Evolutionary conservation across 495 filamentous ascomycete species (phyloP).

Genomic region (Cercophora samala): DNA sequence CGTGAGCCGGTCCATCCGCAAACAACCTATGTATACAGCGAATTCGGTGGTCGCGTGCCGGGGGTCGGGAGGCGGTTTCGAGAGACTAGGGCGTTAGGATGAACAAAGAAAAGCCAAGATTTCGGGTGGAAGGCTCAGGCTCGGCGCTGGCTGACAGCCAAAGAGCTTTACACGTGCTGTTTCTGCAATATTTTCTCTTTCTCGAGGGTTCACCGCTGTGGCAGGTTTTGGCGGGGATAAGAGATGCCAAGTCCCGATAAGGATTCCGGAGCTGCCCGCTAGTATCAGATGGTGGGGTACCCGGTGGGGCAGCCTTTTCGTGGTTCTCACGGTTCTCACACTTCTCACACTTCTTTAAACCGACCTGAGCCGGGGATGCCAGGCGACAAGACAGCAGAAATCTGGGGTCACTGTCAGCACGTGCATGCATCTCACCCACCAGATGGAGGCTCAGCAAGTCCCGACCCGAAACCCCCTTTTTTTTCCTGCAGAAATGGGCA

Average conservation of each 20-base stretch:
- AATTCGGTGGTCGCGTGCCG: not conserved
- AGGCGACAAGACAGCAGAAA: not conserved
- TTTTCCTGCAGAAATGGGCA: not conserved
- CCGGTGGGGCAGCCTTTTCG: too few relatives aligned
- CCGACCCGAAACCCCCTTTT: not conserved
- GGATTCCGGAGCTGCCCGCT: not conserved
- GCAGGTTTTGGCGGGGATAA: not conserved
- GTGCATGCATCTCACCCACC: too few relatives aligned
- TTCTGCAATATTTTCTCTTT: too few relatives aligned
- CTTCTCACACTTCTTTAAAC: too few relatives aligned
- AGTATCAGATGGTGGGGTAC: conserved; percentile 5
- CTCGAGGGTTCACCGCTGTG: not conserved
- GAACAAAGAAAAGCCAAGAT: too few relatives aligned
- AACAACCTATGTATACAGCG: not conserved
- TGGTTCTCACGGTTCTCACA: too few relatives aligned
- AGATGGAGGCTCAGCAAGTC: not conserved
- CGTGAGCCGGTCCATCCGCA: not conserved
- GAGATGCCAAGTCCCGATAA: not conserved
- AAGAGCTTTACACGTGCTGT: not conserved
- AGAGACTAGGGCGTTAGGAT: too few relatives aligned
- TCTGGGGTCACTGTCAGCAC: not conserved
- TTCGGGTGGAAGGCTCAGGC: not conserved
- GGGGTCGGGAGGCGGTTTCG: not conserved
- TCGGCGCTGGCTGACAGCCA: not conserved
- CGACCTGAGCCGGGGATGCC: not conserved